Evolutionary conservation across 2,329 filamentous ascomycete genomes (phyloP).

Genomic region (Sporothrix humicola): DNA sequence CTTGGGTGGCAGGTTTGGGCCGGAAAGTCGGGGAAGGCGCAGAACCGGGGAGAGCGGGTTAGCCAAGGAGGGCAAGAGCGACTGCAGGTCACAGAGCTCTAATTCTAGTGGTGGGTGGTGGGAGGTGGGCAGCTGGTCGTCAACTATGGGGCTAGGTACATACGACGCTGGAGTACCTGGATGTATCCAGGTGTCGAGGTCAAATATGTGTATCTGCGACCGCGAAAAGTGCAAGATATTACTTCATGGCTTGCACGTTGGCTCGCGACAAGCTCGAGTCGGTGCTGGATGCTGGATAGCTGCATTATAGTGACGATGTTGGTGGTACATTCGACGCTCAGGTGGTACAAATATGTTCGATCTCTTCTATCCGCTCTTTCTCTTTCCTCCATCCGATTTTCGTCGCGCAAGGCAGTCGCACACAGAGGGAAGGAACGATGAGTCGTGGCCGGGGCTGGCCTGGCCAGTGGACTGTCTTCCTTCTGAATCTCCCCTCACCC

Average conservation of each 20-base stretch:
- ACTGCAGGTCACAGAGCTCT: constrained; percentile 15
- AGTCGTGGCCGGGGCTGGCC: not conserved
- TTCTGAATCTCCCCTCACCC: too few relatives aligned
- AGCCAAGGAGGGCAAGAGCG: constrained; percentile 21
- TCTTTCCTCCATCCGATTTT: not conserved
- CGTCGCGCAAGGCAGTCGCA: not conserved
- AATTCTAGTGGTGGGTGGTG: too few relatives aligned
- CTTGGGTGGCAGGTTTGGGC: not conserved
- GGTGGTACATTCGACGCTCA: too few relatives aligned
- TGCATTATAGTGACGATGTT: too few relatives aligned
- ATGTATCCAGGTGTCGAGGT: too few relatives aligned
- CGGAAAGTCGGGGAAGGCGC: constrained; percentile 30
- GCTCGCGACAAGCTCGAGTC: not conserved
- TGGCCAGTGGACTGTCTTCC: too few relatives aligned
- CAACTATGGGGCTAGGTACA: not conserved
- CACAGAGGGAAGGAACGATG: not conserved
- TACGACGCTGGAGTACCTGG: too few relatives aligned
- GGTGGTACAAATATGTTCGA: too few relatives aligned
- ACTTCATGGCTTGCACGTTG: not conserved
- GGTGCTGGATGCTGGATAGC: too few relatives aligned
- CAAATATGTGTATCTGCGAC: too few relatives aligned
- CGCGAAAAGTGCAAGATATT: not conserved
- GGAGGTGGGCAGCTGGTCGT: too few relatives aligned
- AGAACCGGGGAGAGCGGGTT: constrained; percentile 6
- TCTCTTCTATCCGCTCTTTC: too few relatives aligned